phyloP scores from a whole-genome alignment of 805 yeast species.

The Tetrapisispora fleetii region DNA sequence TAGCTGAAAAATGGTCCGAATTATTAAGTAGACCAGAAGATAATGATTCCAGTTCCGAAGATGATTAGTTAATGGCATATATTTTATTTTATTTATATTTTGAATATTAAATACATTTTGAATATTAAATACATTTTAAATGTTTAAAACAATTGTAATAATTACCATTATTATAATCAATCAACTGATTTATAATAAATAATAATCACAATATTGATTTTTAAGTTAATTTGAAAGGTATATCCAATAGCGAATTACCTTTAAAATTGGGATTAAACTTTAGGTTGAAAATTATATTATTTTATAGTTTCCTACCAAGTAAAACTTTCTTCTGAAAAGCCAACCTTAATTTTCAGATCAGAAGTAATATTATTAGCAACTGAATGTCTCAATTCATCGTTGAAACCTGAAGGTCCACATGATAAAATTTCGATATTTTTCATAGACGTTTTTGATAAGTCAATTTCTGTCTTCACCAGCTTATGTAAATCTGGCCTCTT shows the following conservation, averaged over 20 bases:
- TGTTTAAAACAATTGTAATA: neutral
- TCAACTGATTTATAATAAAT: neutral
- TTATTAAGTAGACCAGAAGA: conserved; percentile 22
- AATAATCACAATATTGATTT: too few species aligned
- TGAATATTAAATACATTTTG: neutral
- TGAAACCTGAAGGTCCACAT: conserved; percentile 56
- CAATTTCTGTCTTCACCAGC: conserved; percentile 31
- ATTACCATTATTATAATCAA: too few species aligned
- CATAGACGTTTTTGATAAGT: conserved; percentile 22
- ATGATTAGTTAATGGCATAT: neutral
- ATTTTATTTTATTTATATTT: too few species aligned
- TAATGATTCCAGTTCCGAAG: conserved; percentile 4
- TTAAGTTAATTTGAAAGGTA: neutral
- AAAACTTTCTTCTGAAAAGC: conserved; percentile 28
- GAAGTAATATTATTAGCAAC: conserved; percentile 33
- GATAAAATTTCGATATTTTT: conserved; percentile 45
- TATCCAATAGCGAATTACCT: too few species aligned
- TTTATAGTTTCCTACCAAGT: conserved; percentile 15
- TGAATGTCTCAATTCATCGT: conserved; percentile 43
- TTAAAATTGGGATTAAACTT: too few species aligned
- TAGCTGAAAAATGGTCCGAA: conserved; percentile 52
- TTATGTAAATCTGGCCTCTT: conserved; percentile 39
- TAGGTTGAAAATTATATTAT: neutral
- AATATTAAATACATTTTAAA: neutral
- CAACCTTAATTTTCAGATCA: conserved; percentile 21